These are phyloP conservation scores for Eutrema yunnanense DNA, from an alignment of 345 rosid genomes.

Conservation along the genomic window DNA sequence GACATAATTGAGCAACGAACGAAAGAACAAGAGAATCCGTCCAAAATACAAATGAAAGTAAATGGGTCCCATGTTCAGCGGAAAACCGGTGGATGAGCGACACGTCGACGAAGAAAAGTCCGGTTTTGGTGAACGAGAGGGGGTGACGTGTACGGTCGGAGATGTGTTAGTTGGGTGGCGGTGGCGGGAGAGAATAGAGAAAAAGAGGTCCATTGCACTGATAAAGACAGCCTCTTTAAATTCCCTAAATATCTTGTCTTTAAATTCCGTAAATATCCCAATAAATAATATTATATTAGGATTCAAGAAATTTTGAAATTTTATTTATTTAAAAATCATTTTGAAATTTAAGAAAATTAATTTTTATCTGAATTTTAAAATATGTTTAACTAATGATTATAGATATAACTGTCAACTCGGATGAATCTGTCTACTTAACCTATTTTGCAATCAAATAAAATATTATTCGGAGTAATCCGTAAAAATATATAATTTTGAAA, in stretches of 20 bases:
- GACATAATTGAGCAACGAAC: slow-evolving; percentile 10
- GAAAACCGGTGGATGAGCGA: slow-evolving; percentile 3
- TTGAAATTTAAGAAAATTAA: too few species aligned
- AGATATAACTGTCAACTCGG: too few species aligned
- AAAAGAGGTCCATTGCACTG: slow-evolving; percentile 28
- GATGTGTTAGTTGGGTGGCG: slow-evolving; percentile 26
- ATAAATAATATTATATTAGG: too few species aligned
- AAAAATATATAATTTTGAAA: too few species aligned
- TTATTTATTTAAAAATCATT: too few species aligned
- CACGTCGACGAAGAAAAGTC: slow-evolving; percentile 23
- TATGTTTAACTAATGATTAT: too few species aligned
- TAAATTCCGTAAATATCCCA: slow-evolving; percentile 3
- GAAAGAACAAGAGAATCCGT: slow-evolving; percentile 10
- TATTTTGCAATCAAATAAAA: too few species aligned
- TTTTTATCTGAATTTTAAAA: too few species aligned
- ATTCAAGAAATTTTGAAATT: too few species aligned
- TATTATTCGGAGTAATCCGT: too few species aligned
- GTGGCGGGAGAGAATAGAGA: slow-evolving; percentile 17
- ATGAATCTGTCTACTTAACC: too few species aligned
- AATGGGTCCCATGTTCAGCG: background rate
- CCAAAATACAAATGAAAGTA: background rate
- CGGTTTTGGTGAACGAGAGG: slow-evolving; percentile 8
- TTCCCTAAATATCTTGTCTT: slow-evolving; percentile 31
- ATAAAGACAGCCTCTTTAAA: slow-evolving; percentile 14
- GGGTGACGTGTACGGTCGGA: slow-evolving; percentile 31